Evolutionary conservation across 345 rosid species (phyloP).

Genomic region (Salix purpurea): DNA sequence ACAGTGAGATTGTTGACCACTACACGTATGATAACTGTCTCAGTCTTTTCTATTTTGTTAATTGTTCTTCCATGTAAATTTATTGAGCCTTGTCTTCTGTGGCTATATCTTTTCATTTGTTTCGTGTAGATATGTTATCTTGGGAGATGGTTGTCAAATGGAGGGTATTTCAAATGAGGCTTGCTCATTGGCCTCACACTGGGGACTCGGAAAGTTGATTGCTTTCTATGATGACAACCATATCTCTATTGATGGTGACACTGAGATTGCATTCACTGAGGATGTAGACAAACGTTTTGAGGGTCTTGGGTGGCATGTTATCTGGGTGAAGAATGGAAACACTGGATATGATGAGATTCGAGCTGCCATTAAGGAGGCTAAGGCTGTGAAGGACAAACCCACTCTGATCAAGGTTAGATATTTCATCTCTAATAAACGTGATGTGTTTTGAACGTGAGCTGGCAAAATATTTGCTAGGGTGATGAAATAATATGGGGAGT

Average conservation of each 20-base stretch:
- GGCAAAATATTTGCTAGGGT: not conserved
- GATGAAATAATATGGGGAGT: not conserved
- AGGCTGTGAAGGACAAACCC: slow-evolving; percentile 90
- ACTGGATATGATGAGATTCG: slow-evolving; percentile 97
- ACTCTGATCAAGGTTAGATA: slow-evolving; percentile 68
- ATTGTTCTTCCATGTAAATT: not conserved
- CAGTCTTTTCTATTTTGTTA: not conserved
- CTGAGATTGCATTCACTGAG: slow-evolving; percentile 97
- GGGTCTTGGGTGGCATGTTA: slow-evolving; percentile 99
- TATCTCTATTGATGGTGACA: slow-evolving; percentile 97
- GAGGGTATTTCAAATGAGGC: slow-evolving; percentile 94
- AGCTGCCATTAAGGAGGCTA: slow-evolving; percentile 98
- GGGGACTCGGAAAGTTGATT: slow-evolving; percentile 98
- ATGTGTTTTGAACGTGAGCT: not conserved
- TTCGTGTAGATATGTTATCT: slow-evolving; percentile 49
- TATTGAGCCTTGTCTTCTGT: not conserved
- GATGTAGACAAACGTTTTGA: slow-evolving; percentile 75
- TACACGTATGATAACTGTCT: slow-evolving; percentile 53
- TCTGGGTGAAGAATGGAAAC: slow-evolving; percentile 99
- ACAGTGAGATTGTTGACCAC: slow-evolving; percentile 71
- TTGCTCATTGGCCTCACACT: slow-evolving; percentile 90
- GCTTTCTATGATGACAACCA: slow-evolving; percentile 99
- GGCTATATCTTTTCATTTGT: slow-evolving; percentile 5
- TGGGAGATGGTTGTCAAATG: slow-evolving; percentile 99
- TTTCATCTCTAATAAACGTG: not conserved